Base-by-base conservation (phyloP, 1,284 basidiomycete genomes). In the Peniophora sp. region DNA sequence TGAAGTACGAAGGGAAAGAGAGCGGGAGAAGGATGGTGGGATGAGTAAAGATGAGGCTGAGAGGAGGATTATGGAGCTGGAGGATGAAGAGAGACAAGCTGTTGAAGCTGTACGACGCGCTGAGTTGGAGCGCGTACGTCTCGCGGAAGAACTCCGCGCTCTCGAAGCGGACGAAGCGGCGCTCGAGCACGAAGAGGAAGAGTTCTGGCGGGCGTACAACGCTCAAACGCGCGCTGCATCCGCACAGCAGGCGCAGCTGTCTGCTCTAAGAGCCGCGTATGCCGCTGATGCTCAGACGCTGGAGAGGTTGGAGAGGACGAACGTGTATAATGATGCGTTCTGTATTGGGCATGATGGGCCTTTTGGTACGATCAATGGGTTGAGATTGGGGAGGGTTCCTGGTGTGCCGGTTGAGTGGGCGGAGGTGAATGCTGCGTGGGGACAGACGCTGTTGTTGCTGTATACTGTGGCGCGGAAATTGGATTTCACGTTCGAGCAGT, bases 381-480 rank as follows among this genome's bases (percentile, higher is more conserved):
- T 99, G 14, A 79, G 97, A 22, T 70, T 99, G 14, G 97, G 97
- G 1, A 79, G 95, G 54, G 80, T 95, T 10, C 85, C 89, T 20
- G 79, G 82, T 34, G 81, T 86, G 34, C 81, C 82, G 16, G 86
- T 89, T 59, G 96, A 98, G 63, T 99, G 96, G 95, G 83, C 91
- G 3, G 97, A 99, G 69, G 95, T 99, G 66, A 99, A 99, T 63
- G 97, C 97, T 3, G 97, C 97, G 2, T 97, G 96, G 93, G 97
- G 97, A 0, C 90, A 98, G 63, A 92, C 93, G 0, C 75, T 96
- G n/a, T 72, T 99, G 19, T 75, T 98, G 49, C 72, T 99, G 14
- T 90, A 95, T 60, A 93, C 93, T 3, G 81, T 99, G 48, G 91
- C 92, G 2, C 78, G 87, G 52, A 96, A 95, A 65, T 78, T 97